Evolutionary conservation across 164 flowering plant genomes (phyloP).

Genomic region (Pachysandra terminalis): DNA sequence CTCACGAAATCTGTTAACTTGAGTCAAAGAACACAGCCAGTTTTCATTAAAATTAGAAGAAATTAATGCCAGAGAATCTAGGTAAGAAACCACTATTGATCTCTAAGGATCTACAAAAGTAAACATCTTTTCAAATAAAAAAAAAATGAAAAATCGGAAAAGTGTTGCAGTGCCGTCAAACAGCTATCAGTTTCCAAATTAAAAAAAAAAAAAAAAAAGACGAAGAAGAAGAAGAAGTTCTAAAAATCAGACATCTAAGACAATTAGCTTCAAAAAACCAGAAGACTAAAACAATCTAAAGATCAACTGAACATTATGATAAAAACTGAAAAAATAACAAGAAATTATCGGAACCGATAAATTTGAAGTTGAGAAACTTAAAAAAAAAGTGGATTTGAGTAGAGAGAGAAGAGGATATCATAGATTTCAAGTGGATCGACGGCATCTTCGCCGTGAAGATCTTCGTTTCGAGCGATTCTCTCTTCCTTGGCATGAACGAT

Average conservation of each 20-base stretch:
- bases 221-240: neutral
- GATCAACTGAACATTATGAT: neutral
- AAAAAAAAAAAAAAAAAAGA: too few species aligned
- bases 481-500: slow-evolving; percentile 84
- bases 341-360: neutral
- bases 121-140: neutral
- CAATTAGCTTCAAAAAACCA: neutral
- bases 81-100: neutral
- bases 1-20: slow-evolving; percentile 51
- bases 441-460: slow-evolving; percentile 47
- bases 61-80: neutral
- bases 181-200: neutral
- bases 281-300: too few species aligned
- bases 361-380: neutral
- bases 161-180: neutral
- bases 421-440: slow-evolving; percentile 78
- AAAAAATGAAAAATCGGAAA: neutral
- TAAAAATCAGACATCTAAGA: neutral
- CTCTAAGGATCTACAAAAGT: neutral
- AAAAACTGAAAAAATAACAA: neutral
- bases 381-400: neutral
- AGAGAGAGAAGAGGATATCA: slow-evolving; percentile 54
- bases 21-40: slow-evolving; percentile 35
- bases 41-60: neutral
- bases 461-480: slow-evolving; percentile 60